Evolutionary conservation across 805 yeast genomes (phyloP).

Genomic region (Pichia nakasei): DNA sequence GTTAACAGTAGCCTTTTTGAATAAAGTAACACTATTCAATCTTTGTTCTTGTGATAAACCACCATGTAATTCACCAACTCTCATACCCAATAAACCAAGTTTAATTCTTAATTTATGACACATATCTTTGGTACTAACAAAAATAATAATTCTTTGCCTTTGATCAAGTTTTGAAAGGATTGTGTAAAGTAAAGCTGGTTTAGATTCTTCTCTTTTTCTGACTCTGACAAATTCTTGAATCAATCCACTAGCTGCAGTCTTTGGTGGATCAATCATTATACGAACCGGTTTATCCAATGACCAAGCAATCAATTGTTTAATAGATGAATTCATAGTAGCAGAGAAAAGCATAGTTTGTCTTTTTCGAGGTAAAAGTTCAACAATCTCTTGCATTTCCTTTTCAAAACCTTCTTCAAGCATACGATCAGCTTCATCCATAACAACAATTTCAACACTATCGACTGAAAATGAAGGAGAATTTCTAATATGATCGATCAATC

Average conservation of each 20-base stretch:
- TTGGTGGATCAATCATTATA: constrained; percentile 94
- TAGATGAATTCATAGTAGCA: constrained; percentile 95
- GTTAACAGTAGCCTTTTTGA: constrained; percentile 77
- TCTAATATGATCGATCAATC: constrained; percentile 93
- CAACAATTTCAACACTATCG: constrained; percentile 85
- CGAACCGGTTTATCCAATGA: constrained; percentile 87
- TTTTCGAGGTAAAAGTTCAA: constrained; percentile 77
- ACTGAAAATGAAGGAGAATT: constrained; percentile 90
- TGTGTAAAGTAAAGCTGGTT: constrained; percentile 74
- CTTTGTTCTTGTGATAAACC: constrained; percentile 90
- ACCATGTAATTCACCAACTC: constrained; percentile 76
- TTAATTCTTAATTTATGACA: constrained; percentile 81
- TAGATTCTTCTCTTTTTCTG: constrained; percentile 75
- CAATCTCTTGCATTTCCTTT: constrained; percentile 84
- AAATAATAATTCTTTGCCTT: constrained; percentile 70
- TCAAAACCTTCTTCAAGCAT: constrained; percentile 99
- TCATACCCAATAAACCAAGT: constrained; percentile 65
- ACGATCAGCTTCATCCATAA: constrained; percentile 97
- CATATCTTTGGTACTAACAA: constrained; percentile 83
- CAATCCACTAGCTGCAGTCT: constrained; percentile 84
- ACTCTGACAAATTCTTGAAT: constrained; percentile 92
- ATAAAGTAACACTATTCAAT: constrained; percentile 69
- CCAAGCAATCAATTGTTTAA: constrained; percentile 78
- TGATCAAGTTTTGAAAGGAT: constrained; percentile 61
- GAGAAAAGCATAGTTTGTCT: constrained; percentile 93